Evolutionary conservation across 2,329 filamentous ascomycete species (phyloP).

Genomic region (Botrytis sinoallii): DNA sequence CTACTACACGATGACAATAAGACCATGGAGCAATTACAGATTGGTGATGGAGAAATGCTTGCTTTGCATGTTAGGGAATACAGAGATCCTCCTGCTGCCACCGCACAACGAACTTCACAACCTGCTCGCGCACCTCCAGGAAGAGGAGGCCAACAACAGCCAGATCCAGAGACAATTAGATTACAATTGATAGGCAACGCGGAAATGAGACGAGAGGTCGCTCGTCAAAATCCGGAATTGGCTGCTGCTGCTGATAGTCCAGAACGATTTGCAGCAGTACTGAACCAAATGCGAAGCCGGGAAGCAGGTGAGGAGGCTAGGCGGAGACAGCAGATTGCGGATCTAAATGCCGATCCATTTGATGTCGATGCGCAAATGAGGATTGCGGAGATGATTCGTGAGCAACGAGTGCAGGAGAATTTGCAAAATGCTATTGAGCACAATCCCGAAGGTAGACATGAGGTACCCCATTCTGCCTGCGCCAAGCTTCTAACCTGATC

Average conservation of each 20-base stretch:
- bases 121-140: slow-evolving; percentile 35
- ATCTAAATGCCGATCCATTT: slow-evolving; percentile 91
- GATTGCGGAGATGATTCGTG: slow-evolving; percentile 96
- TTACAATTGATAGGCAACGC: slow-evolving; percentile 80
- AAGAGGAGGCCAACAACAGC: slow-evolving; percentile 40
- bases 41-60: slow-evolving; percentile 89
- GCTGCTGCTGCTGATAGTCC: slow-evolving; percentile 74
- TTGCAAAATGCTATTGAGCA: slow-evolving; percentile 95
- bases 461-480: not conserved
- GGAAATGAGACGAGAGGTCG: slow-evolving; percentile 65
- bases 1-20: slow-evolving; percentile 73
- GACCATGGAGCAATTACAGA: slow-evolving; percentile 76
- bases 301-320: slow-evolving; percentile 71
- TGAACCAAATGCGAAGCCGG: slow-evolving; percentile 63
- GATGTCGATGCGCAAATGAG: slow-evolving; percentile 85
- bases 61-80: slow-evolving; percentile 73
- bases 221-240: slow-evolving; percentile 71
- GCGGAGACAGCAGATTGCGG: slow-evolving; percentile 77
- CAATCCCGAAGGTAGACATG: slow-evolving; percentile 80
- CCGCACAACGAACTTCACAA: slow-evolving; percentile 37
- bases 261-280: slow-evolving; percentile 70
- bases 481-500: slow-evolving; percentile 18
- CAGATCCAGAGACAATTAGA: slow-evolving; percentile 78
- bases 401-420: slow-evolving; percentile 92
- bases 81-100: slow-evolving; percentile 44